These are phyloP conservation scores for Bryopsis sp. DNA, from an alignment of 139 green algal species.

Conservation along the genomic window DNA sequence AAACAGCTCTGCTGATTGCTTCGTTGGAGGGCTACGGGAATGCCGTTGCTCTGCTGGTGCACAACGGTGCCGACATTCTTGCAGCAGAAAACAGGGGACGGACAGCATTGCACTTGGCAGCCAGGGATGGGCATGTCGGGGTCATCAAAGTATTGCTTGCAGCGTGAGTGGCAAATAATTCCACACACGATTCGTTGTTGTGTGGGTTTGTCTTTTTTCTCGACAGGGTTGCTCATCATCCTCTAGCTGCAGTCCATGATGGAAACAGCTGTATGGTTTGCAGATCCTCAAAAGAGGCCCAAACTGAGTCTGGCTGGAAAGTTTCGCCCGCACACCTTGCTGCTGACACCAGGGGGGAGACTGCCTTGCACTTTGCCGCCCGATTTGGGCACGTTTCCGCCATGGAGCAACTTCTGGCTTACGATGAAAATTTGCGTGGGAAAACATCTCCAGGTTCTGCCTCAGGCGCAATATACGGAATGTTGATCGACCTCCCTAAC, in stretches of 20 bases:
- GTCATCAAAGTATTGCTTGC: slow-evolving; percentile 14
- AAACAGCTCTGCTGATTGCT: slow-evolving; percentile 5
- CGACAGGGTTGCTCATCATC: not conserved
- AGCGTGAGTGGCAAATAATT: not conserved
- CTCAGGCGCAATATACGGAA: not conserved
- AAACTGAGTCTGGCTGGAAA: not conserved
- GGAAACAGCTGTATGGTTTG: not conserved
- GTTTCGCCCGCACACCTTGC: not conserved
- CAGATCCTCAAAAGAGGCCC: not conserved
- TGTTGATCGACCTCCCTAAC: not conserved
- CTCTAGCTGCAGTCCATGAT: not conserved
- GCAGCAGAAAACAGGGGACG: not conserved
- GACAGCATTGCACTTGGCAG: slow-evolving; percentile 17
- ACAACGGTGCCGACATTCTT: slow-evolving; percentile 7
- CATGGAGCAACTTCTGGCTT: slow-evolving; percentile 7
- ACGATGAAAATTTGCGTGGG: not conserved
- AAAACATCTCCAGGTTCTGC: too few relatives aligned
- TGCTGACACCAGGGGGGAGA: slow-evolving; percentile 4
- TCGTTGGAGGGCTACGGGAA: slow-evolving; percentile 5
- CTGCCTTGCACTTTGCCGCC: slow-evolving; percentile 11
- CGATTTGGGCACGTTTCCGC: slow-evolving; percentile 1
- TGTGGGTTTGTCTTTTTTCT: not conserved
- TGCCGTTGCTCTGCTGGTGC: not conserved
- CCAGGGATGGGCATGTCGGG: slow-evolving; percentile 16
- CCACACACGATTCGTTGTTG: not conserved